A percentile compares a stretch with the other conserved stretches of the same genome.
These are phyloP conservation scores for Ogataea neopini DNA, from an alignment of 805 yeast genomes.

Conservation along the genomic window DNA sequence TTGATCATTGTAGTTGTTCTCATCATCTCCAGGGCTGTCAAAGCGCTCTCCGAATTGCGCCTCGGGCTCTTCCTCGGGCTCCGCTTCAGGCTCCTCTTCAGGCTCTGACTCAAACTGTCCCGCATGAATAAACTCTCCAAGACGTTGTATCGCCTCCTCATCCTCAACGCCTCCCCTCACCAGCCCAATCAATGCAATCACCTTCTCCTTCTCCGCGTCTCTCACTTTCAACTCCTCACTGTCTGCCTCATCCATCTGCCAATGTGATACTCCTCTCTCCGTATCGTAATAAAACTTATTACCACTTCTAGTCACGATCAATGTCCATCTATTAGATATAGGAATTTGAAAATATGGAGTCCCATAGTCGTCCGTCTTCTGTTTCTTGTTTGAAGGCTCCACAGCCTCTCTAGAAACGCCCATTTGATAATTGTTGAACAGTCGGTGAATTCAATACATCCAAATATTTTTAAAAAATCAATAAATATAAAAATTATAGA, in stretches of 20 bases:
- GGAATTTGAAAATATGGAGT: slow-evolving; percentile 14
- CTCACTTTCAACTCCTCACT: slow-evolving; percentile 8
- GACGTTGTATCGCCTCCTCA: not conserved
- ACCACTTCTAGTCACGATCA: slow-evolving; percentile 27
- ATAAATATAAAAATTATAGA: too few species aligned
- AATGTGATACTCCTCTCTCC: slow-evolving; percentile 15
- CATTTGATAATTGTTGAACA: too few species aligned
- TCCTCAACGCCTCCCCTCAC: slow-evolving; percentile 20
- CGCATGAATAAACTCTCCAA: slow-evolving; percentile 14
- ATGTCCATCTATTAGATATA: slow-evolving; percentile 23
- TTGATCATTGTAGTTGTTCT: too few species aligned
- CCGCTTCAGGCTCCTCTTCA: too few species aligned
- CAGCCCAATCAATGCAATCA: slow-evolving; percentile 19
- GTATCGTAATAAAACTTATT: slow-evolving; percentile 26
- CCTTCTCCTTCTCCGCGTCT: slow-evolving; percentile 11
- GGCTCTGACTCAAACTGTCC: not conserved
- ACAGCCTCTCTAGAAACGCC: not conserved
- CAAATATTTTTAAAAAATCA: too few species aligned
- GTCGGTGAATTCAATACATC: too few species aligned
- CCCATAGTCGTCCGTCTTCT: slow-evolving; percentile 5
- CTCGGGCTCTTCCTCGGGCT: too few species aligned
- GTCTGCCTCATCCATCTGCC: slow-evolving; percentile 27
- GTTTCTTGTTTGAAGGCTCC: not conserved
- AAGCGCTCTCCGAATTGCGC: too few species aligned
- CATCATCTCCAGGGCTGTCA: too few species aligned